Percentiles rank a stretch among this genome's conserved stretches.
Evolutionary conservation across 164 flowering plant genomes (phyloP).

Genomic region (Aristolochia contorta): DNA sequence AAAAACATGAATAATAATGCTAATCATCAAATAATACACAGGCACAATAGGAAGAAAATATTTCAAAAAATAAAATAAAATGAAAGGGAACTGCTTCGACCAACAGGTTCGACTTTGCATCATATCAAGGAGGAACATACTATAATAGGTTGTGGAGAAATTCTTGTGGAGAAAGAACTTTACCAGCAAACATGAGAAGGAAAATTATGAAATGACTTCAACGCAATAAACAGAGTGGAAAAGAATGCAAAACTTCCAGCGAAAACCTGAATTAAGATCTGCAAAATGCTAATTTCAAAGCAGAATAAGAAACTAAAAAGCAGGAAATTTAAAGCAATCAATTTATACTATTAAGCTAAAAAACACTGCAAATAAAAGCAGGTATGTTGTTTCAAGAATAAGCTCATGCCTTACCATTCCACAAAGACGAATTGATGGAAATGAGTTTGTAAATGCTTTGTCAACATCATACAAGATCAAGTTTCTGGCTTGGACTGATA

Average conservation of each 20-base stretch:
- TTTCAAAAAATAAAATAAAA: too few relatives aligned
- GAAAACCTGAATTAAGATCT: conserved; percentile 45
- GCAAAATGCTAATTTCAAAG: conserved; percentile 1
- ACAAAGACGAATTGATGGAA: conserved; percentile 23
- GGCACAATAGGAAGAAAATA: too few relatives aligned
- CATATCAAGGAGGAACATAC: too few relatives aligned
- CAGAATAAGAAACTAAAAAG: neutral
- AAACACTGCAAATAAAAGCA: neutral
- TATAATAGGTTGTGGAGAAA: too few relatives aligned
- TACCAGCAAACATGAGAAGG: conserved; percentile 30
- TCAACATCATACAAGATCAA: conserved; percentile 24
- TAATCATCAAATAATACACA: too few relatives aligned
- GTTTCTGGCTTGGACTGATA: conserved; percentile 37
- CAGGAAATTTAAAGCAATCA: neutral
- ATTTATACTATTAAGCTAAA: neutral
- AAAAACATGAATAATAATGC: too few relatives aligned
- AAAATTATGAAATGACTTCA: conserved; percentile 23
- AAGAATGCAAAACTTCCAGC: conserved; percentile 46
- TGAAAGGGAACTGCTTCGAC: too few relatives aligned
- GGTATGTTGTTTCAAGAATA: too few relatives aligned
- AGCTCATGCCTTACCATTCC: conserved; percentile 32
- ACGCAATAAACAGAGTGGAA: conserved; percentile 21
- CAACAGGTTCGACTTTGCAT: too few relatives aligned
- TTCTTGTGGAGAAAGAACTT: neutral
- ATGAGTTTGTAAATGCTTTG: conserved; percentile 22